Evolutionary conservation across 306 rosid genomes (phyloP).

Genomic region (Gynostemma pentaphyllum): DNA sequence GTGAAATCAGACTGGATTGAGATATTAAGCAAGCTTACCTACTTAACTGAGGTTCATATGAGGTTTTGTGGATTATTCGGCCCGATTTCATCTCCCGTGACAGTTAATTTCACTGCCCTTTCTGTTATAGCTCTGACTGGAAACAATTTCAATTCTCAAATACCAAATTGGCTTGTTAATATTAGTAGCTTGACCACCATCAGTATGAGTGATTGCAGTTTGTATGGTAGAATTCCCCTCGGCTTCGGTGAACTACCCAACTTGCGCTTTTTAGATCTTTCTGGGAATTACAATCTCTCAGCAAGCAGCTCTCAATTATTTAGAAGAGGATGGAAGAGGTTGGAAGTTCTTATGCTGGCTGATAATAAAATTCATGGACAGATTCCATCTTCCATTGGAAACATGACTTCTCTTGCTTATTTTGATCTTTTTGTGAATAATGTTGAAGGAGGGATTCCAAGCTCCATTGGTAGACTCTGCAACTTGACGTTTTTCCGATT

Average conservation of each 20-base stretch:
- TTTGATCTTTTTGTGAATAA: conserved; percentile 9
- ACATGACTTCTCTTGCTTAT: conserved; percentile 24
- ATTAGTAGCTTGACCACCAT: conserved; percentile 21
- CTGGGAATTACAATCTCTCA: conserved; percentile 5
- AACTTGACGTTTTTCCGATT: background rate
- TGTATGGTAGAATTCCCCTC: conserved; percentile 40
- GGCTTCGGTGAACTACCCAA: conserved; percentile 20
- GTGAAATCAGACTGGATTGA: conserved; percentile 19
- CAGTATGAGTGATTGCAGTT: background rate
- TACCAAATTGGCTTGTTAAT: conserved; percentile 33
- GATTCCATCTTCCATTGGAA: conserved; percentile 29
- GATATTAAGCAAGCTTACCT: conserved; percentile 14
- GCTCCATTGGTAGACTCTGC: conserved; percentile 26
- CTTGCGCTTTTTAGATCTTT: conserved; percentile 16
- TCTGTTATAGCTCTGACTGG: conserved; percentile 13
- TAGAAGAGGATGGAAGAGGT: conserved; percentile 19
- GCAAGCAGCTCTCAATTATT: conserved; percentile 32
- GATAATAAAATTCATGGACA: conserved; percentile 18
- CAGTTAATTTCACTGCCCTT: conserved; percentile 30
- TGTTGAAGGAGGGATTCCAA: conserved; percentile 24
- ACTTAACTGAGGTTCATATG: conserved; percentile 27
- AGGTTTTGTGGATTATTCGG: conserved; percentile 8
- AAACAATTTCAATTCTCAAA: conserved; percentile 19
- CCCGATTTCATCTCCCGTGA: conserved; percentile 10
- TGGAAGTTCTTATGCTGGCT: conserved; percentile 13